Evolutionary conservation across 140 eudicot genomes (phyloP).

Genomic region (Anethum foeniculum): DNA sequence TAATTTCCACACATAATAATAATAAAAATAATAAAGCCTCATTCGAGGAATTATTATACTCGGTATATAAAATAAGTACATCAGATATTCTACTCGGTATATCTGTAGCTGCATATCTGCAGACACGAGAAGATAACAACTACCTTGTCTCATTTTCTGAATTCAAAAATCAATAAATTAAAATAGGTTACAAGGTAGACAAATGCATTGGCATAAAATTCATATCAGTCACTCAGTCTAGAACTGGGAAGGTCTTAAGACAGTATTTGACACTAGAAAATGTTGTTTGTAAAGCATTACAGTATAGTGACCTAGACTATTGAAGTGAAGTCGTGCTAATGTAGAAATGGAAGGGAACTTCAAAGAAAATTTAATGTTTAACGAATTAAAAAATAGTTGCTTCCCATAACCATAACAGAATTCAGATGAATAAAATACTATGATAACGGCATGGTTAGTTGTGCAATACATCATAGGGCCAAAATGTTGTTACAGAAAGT

Average conservation of each 20-base stretch:
- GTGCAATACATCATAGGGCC: neutral
- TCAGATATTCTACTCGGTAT: too few relatives aligned
- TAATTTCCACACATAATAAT: neutral
- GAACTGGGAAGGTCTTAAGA: neutral
- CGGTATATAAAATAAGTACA: too few relatives aligned
- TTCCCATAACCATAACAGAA: neutral
- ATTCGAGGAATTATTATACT: too few relatives aligned
- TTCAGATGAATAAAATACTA: neutral
- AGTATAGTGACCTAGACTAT: neutral
- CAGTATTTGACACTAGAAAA: neutral
- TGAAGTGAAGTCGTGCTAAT: neutral
- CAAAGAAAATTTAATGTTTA: neutral
- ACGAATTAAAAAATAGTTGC: neutral
- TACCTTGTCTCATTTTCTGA: conserved; percentile 66
- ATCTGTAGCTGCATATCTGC: conserved; percentile 66
- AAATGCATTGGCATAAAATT: neutral
- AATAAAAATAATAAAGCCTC: too few relatives aligned
- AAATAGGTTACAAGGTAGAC: neutral
- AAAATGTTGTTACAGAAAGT: too few relatives aligned
- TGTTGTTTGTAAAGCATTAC: neutral
- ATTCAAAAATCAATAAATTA: conserved; percentile 3
- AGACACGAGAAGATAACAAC: conserved; percentile 69
- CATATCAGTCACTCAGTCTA: neutral
- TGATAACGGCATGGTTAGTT: neutral
- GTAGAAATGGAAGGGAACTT: neutral